A percentile compares a stretch with the other conserved stretches of the same genome.
These are phyloP conservation scores for Orbilia oligospora DNA, from an alignment of 2,329 filamentous ascomycete genomes.

Conservation along the genomic window DNA sequence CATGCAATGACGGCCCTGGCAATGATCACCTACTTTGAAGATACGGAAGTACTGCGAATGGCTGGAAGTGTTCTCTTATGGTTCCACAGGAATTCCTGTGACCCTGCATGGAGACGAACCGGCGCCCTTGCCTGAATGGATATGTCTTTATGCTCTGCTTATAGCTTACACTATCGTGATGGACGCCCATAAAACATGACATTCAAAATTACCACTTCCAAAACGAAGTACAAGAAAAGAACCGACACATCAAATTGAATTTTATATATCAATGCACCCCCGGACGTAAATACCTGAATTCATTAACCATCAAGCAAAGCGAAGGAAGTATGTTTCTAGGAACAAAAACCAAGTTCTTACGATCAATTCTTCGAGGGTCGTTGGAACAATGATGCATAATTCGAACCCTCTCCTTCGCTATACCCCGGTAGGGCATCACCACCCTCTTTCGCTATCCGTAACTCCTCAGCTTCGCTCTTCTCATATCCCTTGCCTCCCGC, in stretches of 20 bases:
- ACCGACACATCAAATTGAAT: neutral
- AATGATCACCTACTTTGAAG: constrained; percentile 15
- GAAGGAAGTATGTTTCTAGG: neutral
- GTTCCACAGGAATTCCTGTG: constrained; percentile 25
- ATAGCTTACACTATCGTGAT: neutral
- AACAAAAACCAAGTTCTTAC: neutral
- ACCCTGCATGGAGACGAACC: constrained; percentile 3
- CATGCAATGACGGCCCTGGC: constrained; percentile 24
- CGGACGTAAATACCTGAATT: neutral
- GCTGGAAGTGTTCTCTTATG: neutral
- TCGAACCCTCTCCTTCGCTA: constrained; percentile 1
- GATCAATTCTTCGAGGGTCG: neutral
- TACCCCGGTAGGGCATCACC: neutral
- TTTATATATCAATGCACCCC: neutral
- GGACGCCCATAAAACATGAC: neutral
- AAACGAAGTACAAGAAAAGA: neutral
- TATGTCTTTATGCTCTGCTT: neutral
- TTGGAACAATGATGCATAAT: neutral
- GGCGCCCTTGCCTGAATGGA: constrained; percentile 12
- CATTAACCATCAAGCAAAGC: neutral
- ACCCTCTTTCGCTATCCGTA: neutral
- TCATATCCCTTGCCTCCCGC: constrained; percentile 9
- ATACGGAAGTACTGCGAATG: neutral
- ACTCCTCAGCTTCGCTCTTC: neutral
- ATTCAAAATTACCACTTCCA: neutral